Evolutionary conservation across 345 rosid genomes (phyloP).

Genomic region (Reutealis trisperma): DNA sequence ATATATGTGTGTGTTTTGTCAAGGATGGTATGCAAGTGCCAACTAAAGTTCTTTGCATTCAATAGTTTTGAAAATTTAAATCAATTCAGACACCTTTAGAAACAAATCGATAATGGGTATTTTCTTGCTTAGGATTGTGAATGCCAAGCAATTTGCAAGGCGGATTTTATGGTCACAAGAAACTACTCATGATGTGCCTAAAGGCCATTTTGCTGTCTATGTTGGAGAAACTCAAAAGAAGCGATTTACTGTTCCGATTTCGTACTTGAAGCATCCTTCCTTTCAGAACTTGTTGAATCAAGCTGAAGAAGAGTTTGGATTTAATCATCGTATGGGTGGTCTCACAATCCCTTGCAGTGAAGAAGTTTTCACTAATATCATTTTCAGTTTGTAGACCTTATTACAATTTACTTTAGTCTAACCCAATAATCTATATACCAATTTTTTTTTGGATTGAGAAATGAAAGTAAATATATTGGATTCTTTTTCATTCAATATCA

Average conservation of each 20-base stretch:
- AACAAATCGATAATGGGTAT: not conserved
- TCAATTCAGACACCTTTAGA: too few relatives aligned
- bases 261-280: slow-evolving; percentile 39
- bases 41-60: too few relatives aligned
- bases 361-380: slow-evolving; percentile 22
- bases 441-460: not conserved
- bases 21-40: too few relatives aligned
- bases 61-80: too few relatives aligned
- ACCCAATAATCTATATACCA: not conserved
- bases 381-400: slow-evolving; percentile 7
- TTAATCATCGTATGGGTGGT: slow-evolving; percentile 25
- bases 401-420: too few relatives aligned
- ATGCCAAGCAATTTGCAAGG: not conserved
- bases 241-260: slow-evolving; percentile 40
- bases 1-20: too few relatives aligned
- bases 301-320: slow-evolving; percentile 39
- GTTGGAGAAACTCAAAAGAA: slow-evolving; percentile 36
- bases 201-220: slow-evolving; percentile 31
- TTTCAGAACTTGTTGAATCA: slow-evolving; percentile 38
- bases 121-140: not conserved
- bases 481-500: not conserved
- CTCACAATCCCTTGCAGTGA: slow-evolving; percentile 28
- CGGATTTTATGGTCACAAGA: not conserved
- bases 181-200: slow-evolving; percentile 24
- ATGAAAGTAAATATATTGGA: not conserved